A percentile compares a stretch with the other conserved stretches of the same genome.
Conservation (phyloP, 2,329 filamentous ascomycete species). For the Ceratocystis cubensis region DNA sequence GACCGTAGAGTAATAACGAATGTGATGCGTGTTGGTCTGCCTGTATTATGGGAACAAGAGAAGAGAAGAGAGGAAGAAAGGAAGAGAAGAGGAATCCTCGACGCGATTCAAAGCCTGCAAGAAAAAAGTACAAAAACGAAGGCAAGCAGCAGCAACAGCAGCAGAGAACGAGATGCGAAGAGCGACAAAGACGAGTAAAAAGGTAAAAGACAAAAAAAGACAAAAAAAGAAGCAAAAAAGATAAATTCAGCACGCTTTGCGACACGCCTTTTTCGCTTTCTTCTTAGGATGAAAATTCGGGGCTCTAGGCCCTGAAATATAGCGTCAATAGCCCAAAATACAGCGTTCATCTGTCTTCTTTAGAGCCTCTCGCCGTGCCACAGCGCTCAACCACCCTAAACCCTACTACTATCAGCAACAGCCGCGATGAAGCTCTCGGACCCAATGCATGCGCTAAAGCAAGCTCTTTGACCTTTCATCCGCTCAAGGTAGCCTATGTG, state of each 20-base stretch:
- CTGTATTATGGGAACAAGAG: constrained; percentile 24
- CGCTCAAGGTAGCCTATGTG: neutral
- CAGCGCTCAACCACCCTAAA: neutral
- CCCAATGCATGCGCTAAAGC: too few relatives aligned
- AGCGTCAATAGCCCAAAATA: neutral
- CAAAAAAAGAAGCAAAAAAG: neutral
- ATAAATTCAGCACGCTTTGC: neutral
- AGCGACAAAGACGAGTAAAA: neutral
- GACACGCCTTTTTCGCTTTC: neutral
- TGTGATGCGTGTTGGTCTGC: neutral
- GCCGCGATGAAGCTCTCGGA: too few relatives aligned
- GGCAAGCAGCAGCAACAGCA: neutral
- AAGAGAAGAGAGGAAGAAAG: constrained; percentile 27
- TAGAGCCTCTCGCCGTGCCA: neutral
- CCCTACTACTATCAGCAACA: neutral
- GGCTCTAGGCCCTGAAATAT: too few relatives aligned
- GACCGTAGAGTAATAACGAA: constrained; percentile 14
- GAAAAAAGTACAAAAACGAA: neutral
- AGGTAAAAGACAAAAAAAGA: neutral
- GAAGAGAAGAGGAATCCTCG: neutral
- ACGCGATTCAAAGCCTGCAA: neutral
- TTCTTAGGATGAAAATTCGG: too few relatives aligned
- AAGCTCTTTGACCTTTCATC: too few relatives aligned
- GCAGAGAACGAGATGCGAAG: neutral
- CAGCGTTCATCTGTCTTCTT: neutral